Conservation (phyloP, 2,329 filamentous ascomycete genomes). For the Fusarium liriodendri region DNA sequence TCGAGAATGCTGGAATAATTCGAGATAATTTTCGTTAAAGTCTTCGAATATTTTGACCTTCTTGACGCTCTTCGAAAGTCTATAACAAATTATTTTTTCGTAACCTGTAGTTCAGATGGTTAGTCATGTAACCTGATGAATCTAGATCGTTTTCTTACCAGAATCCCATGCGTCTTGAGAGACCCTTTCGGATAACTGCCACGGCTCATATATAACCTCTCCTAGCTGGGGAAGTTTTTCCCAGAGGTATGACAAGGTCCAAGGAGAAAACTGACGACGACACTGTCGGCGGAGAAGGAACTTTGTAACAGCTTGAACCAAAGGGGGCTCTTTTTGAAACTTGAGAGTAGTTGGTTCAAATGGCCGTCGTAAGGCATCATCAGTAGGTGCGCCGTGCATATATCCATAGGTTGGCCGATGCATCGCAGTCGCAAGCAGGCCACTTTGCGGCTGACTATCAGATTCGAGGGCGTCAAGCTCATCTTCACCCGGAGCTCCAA, state of each 20-base stretch:
- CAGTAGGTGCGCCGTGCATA: neutral
- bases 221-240: conserved; percentile 11
- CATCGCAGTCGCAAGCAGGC: neutral
- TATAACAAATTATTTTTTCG: neutral
- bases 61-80: conserved; percentile 37
- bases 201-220: conserved; percentile 21
- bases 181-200: neutral
- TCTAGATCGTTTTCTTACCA: neutral
- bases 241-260: conserved; percentile 1
- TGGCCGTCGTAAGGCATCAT: conserved; percentile 7
- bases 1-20: neutral
- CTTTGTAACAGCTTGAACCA: conserved; percentile 14
- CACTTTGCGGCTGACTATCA: neutral
- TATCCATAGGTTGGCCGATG: conserved; percentile 20
- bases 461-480: neutral
- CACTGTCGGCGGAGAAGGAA: conserved; percentile 23
- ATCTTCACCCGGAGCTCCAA: conserved; percentile 20
- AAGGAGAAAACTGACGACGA: conserved; percentile 14
- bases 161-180: neutral
- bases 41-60: conserved; percentile 23
- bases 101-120: conserved; percentile 1
- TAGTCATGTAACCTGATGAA: neutral
- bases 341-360: neutral
- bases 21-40: conserved; percentile 26
- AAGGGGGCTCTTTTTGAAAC: conserved; percentile 1